Evolutionary conservation across 441 rosid species (phyloP), one percentile per base, ranked within the genome.

Genomic region (Bruguiera hainesii): DNA sequence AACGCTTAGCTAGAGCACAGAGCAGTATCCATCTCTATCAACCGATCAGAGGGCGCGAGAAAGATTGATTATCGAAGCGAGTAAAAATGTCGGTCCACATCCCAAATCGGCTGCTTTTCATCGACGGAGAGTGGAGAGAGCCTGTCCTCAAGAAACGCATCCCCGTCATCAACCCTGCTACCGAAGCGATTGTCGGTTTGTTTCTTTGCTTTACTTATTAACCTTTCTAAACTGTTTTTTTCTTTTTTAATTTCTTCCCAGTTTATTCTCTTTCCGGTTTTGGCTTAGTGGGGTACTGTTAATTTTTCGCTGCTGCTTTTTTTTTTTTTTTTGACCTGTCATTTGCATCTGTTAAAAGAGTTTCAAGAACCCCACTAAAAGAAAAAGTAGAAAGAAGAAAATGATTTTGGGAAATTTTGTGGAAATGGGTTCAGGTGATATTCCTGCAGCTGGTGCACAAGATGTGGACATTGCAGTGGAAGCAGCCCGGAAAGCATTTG

Each of bases 401-500:
- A 8, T 53, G 57, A 53, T 10, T 53, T 21, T 53, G 16, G 23
- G 23, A 25, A 53, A 16, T 25, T 25, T 53, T 21, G 57, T 29
- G 49, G 53, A 60, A 33, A 21, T 66, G 64, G 67, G 19, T 68
- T 65, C 77, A 95, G 99, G 98, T 70, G 75, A 90, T 84, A 85
- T 95, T 65, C 99, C 99, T 33, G 93, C 97, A 49, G 99, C 93
- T 72, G 89, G 98, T 48, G 78, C 86, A 16, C 95, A 92, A 81
- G 99, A 95, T 80, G 98, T 90, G 72, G 93, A 85, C 35, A 74
- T 92, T 62, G 97, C 99, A 4, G 99, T 95, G 25, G 88, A 76
- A 64, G 90, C 97, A 31, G 98, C 99, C 67, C 81, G 82, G 71
- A 78, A 72, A 72, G 99, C 99, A 20, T 73, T 95, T 78, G 59